A percentile compares a stretch with the other conserved stretches of the same genome.
These are phyloP conservation scores for Lodderomyces beijingensis DNA, from an alignment of 1,139 yeast genomes.

Conservation along the genomic window DNA sequence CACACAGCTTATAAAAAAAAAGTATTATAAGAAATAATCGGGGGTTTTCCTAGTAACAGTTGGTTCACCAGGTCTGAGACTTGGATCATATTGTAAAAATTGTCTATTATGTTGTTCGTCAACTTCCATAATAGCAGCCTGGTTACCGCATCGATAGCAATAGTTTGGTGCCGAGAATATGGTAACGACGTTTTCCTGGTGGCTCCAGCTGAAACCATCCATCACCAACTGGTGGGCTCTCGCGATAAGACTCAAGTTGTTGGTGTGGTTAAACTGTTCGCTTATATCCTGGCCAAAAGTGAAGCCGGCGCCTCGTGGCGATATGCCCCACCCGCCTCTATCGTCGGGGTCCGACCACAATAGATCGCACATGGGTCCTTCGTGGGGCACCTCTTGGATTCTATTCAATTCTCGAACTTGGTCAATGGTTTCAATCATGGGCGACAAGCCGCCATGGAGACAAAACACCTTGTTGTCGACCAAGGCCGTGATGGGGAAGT, in stretches of 20 bases:
- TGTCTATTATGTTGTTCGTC: conserved; percentile 89
- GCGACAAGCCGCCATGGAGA: conserved; percentile 95
- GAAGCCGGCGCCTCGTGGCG: conserved; percentile 98
- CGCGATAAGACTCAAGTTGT: conserved; percentile 82
- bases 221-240: conserved; percentile 97
- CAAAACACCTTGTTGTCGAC: conserved; percentile 90
- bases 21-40: conserved; percentile 76
- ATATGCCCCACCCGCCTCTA: conserved; percentile 93
- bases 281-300: conserved; percentile 50
- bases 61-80: conserved; percentile 94
- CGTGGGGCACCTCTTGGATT: conserved; percentile 96
- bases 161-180: conserved; percentile 98
- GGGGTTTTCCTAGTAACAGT: conserved; percentile 94
- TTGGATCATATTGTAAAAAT: conserved; percentile 90
- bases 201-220: conserved; percentile 88
- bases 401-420: conserved; percentile 85
- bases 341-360: conserved; percentile 98
- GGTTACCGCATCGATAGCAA: conserved; percentile 97
- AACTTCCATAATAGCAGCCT: conserved; percentile 98
- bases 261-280: conserved; percentile 76
- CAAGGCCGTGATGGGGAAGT: conserved; percentile 88
- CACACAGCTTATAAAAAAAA: too few species aligned
- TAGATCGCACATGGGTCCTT: conserved; percentile 97
- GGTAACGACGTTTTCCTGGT: conserved; percentile 86
- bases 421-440: conserved; percentile 85